Evolutionary conservation across 305 asterid genomes (phyloP), one percentile per base, ranked within the genome.

Genomic region (Fraxinus ornus): DNA sequence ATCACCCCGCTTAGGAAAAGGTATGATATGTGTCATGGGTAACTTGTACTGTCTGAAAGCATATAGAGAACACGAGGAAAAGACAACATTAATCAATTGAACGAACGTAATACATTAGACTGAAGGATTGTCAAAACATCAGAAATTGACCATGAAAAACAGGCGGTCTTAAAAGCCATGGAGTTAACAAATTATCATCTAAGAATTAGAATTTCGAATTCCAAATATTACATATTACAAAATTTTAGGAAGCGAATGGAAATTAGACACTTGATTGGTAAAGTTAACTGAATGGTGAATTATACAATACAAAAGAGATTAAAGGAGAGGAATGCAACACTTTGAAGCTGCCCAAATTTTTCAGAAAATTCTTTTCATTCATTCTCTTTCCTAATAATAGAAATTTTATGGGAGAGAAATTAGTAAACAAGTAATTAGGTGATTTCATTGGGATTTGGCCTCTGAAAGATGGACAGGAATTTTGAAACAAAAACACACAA

Each of bases 1-100:
- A 78, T 94, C 98, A 26, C 85, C 90, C 80, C 95, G 86, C 83
- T 91, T 96, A 5, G 99, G 98, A 83, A 96, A 94, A 72, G 97
- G 98, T 85, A 96, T 93, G 76, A 96, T 92, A 83, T 90, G 97
- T 30, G 97, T 91, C 94, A 89, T 87, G 15, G 96, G 99, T 84
- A 96, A 91, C 89, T 92, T 92, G 93, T 96, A 94, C 86, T 91
- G 93, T 88, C 98, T 96, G 95, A 71, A 87, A 89, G 79, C 84
- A 86, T 24, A 26, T 24, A 26, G 66, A 82, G 6, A 76, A n/a
- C 78, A 75, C 35, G 4, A 7, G 44, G 10, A 71, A 71, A 71
- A 71, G 39, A 70, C 36, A 4, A 32, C 21, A 33, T 70, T 41
- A 68, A 30, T 74, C 17, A 47, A 60, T 21, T 57, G 68, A 19